A percentile compares a stretch with the other conserved stretches of the same genome.
phyloP scores from a whole-genome alignment of 2,329 filamentous ascomycete genomes.

The Colletotrichum sp. region DNA sequence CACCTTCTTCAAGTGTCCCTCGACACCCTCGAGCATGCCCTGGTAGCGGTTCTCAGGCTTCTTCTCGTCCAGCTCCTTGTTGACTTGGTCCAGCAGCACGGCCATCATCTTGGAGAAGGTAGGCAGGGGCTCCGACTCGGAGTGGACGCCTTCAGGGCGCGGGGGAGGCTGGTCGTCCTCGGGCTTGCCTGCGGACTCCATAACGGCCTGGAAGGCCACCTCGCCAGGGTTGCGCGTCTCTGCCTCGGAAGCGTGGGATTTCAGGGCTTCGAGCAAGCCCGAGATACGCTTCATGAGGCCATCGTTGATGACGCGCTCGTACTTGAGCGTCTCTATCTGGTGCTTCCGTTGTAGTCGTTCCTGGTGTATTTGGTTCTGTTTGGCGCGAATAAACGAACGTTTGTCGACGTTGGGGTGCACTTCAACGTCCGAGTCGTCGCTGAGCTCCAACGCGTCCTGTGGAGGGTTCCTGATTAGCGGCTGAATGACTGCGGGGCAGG shows the following conservation, averaged over 20 bases:
- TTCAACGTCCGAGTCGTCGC: constrained; percentile 97
- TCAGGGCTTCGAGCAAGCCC: constrained; percentile 74
- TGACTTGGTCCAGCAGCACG: constrained; percentile 92
- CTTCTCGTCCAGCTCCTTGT: constrained; percentile 80
- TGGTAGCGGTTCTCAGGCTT: constrained; percentile 69
- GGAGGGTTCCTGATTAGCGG: constrained; percentile 3
- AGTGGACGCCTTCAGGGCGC: constrained; percentile 80
- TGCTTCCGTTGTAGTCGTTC: constrained; percentile 85
- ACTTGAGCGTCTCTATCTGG: constrained; percentile 90
- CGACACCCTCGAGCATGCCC: constrained; percentile 80
- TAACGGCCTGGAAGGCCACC: constrained; percentile 86
- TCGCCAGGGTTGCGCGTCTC: constrained; percentile 74
- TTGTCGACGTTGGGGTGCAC: constrained; percentile 99
- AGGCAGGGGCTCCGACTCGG: constrained; percentile 74
- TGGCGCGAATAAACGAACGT: constrained; percentile 95
- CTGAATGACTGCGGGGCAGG: not conserved
- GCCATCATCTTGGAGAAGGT: constrained; percentile 98
- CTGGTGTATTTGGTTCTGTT: constrained; percentile 96
- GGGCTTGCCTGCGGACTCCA: constrained; percentile 77
- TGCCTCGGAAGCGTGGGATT: constrained; percentile 73
- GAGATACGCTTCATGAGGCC: constrained; percentile 86
- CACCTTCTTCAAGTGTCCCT: constrained; percentile 79
- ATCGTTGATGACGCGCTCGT: constrained; percentile 92
- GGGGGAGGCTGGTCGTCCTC: constrained; percentile 77
- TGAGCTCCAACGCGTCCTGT: constrained; percentile 90